Evolutionary conservation across 345 rosid genomes (phyloP), one percentile per base, ranked within the genome.

Genomic region (Triadica sebifera): DNA sequence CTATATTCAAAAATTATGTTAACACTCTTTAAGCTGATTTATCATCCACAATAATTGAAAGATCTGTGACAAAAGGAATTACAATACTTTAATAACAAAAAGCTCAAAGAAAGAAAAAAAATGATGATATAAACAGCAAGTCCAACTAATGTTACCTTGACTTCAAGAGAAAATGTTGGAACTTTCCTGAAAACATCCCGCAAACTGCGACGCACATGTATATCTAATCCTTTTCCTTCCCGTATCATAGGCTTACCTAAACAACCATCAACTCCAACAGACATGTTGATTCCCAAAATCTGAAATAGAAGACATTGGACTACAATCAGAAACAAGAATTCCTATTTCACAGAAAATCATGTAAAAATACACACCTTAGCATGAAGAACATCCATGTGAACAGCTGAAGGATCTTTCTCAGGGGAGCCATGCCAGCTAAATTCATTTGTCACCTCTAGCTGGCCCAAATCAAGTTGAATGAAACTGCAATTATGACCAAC

Each of bases 211-310:
- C 94, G 89, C 63, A 95, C 94, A 79, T 74, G 86, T 71, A 93
- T 85, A 84, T 93, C 93, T 74, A 95, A 72, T 82, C 98, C 98
- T 77, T 87, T 89, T 78, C 94, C 92, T 85, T 90, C 95, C 70
- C 88, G 89, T 78, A 93, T 87, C 93, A 95, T 88, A 70, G 97
- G 91, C 81, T 91, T 93, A 62, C 98, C 98, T 63, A 91, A 67
- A 70, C 79, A 80, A 75, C 98, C 94, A 77, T 90, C 78, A 60
- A 95, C 87, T 77, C 99, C 99, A 29, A 93, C 89, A 65, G 91
- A 82, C 99, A 95, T 95, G 85, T 95, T 95, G 74, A 95, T 83
- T 76, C 99, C 98, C 76, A 86, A 82, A 83, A 95, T 89, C 99
- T 95, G 88, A 70, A 82, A 80, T 73, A 71, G 65, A 70, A 71